Base-by-base conservation (phyloP, 2,329 filamentous ascomycete genomes). In the Monosporascus sp. region DNA sequence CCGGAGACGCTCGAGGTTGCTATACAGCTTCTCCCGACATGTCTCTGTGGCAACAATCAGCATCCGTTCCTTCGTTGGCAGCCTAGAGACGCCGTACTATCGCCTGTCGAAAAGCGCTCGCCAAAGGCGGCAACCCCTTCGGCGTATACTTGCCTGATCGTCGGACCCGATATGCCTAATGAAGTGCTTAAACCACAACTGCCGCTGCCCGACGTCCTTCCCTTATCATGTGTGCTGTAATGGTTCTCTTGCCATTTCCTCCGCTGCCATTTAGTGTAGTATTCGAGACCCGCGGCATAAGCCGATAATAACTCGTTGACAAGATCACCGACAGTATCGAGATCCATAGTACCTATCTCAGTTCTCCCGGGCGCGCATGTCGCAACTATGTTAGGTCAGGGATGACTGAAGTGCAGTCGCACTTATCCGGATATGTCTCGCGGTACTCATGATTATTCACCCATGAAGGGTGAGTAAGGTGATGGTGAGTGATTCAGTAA, bases 241-340 rank as follows among this genome's bases (percentile, higher is more conserved):
- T 70, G 66, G 53, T 74, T 72, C 31, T 61, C 50, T 41, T 55
- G 56, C 51, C 67, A 65, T 35, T 69, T 64, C 20, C 63, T 63
- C 51, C 60, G 60, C 52, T 68, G 68, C 72, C 72, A 75, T 18
- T 56, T 61, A 2, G 63, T 57, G 62, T 74, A 73, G 54, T 65
- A 65, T 31, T 66, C 61, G 3, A 70, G 58, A 11, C 61, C 67
- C 18, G 55, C 57, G 22, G 63, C 62, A 51, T 71, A 72, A 8
- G 65, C 63, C 18, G 63, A 58, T 15, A 62, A 52, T 7, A 72
- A 59, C 45, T 66, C 67, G 43, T 62, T 59, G 37, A 72, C 64
- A 24, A 67, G 59, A 45, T 52, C 58, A 56, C 57, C 59, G 28
- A 69, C 65, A 6, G 65, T 66, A 47, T 60, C 58, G 48, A 61